These are phyloP conservation scores for Suillus hirtellus DNA, from an alignment of 768 basidiomycete genomes.

Conservation along the genomic window DNA sequence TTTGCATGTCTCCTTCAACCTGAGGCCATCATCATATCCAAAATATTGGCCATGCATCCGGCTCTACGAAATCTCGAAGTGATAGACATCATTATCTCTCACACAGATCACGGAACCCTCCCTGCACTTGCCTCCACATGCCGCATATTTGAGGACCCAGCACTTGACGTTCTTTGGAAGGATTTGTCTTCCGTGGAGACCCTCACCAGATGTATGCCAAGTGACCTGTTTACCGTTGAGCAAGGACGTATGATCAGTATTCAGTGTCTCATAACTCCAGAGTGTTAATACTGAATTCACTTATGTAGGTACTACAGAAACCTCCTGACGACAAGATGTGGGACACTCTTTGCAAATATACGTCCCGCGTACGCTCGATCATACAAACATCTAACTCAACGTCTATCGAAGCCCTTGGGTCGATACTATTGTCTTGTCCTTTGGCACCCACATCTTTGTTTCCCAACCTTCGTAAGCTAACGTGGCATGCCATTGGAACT, in stretches of 20 bases:
- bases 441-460: conserved; percentile 21
- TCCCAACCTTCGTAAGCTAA: conserved; percentile 21
- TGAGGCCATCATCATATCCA: too few species aligned
- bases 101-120: conserved; percentile 13
- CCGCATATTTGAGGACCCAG: conserved; percentile 21
- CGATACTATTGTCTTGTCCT: conserved; percentile 16
- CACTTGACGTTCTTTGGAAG: conserved; percentile 25
- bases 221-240: too few species aligned
- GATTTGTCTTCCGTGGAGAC: too few species aligned
- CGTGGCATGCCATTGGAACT: conserved; percentile 26
- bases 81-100: not conserved
- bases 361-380: not conserved
- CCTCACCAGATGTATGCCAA: too few species aligned
- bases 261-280: too few species aligned
- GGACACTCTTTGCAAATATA: too few species aligned
- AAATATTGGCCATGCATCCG: not conserved
- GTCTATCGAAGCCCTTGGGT: not conserved
- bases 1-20: too few species aligned
- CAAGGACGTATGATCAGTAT: too few species aligned
- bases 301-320: too few species aligned
- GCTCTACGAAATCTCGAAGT: not conserved
- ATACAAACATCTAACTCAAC: fast-evolving
- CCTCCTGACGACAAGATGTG: too few species aligned
- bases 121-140: conserved; percentile 25
- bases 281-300: too few species aligned